Evolutionary conservation across 805 yeast species (phyloP).

Genomic region (Candida maltosa): DNA sequence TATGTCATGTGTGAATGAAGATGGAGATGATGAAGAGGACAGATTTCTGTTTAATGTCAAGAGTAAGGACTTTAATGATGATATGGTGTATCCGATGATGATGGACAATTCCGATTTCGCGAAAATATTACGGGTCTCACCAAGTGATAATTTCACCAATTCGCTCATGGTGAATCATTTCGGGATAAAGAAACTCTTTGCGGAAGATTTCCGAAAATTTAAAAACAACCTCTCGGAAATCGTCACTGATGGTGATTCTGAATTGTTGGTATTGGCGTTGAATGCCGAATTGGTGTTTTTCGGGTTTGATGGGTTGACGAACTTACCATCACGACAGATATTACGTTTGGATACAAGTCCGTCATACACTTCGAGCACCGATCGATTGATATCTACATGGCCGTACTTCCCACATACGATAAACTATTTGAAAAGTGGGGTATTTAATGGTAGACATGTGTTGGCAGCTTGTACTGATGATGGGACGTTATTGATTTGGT

Average conservation of each 20-base stretch:
- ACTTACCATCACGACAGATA: constrained; percentile 22
- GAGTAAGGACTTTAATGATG: too few species aligned
- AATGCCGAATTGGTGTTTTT: constrained; percentile 34
- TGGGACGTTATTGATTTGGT: constrained; percentile 46
- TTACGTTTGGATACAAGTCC: constrained; percentile 45
- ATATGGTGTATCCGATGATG: not conserved
- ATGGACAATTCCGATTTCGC: constrained; percentile 9
- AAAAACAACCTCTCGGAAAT: constrained; percentile 37
- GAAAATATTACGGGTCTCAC: constrained; percentile 22
- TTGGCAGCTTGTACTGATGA: constrained; percentile 53
- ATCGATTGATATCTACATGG: constrained; percentile 46
- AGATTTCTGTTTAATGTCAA: too few species aligned
- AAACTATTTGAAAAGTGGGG: constrained; percentile 44
- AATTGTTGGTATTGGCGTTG: constrained; percentile 27
- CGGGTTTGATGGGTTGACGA: constrained; percentile 24
- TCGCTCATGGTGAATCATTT: constrained; percentile 20
- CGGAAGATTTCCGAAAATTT: constrained; percentile 30
- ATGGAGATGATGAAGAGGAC: too few species aligned
- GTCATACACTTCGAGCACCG: constrained; percentile 33
- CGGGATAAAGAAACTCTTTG: constrained; percentile 17
- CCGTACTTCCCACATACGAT: constrained; percentile 55
- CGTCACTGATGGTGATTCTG: constrained; percentile 15
- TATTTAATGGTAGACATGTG: constrained; percentile 35
- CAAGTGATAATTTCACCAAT: constrained; percentile 36
- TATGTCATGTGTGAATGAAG: too few species aligned